These are phyloP conservation scores for Trichoderma erinaceum DNA, from an alignment of 495 filamentous ascomycete genomes.

Conservation along the genomic window DNA sequence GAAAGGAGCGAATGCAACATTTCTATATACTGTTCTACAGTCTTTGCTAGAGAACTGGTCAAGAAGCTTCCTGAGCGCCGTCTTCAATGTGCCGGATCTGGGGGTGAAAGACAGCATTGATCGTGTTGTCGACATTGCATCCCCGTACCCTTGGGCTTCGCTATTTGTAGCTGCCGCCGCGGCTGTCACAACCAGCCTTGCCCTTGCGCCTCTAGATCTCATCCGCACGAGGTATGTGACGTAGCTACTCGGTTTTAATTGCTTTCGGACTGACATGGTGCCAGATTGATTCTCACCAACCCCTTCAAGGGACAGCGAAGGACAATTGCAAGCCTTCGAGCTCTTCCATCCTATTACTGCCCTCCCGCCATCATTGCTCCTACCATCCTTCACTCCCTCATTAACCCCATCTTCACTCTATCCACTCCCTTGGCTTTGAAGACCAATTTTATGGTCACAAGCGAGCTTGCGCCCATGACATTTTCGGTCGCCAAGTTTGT, in stretches of 20 bases:
- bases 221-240: conserved; percentile 66
- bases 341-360: conserved; percentile 70
- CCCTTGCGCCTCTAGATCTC: conserved; percentile 82
- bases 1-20: conserved; percentile 90
- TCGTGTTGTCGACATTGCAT: conserved; percentile 52
- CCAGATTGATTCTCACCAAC: conserved; percentile 70
- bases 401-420: conserved; percentile 73
- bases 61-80: conserved; percentile 70
- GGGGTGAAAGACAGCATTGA: conserved; percentile 52
- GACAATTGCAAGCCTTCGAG: conserved; percentile 64
- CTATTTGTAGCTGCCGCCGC: conserved; percentile 78
- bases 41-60: conserved; percentile 84
- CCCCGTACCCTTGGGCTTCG: conserved; percentile 64
- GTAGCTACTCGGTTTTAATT: not conserved
- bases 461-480: conserved; percentile 67
- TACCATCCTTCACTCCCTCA: conserved; percentile 77
- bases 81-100: conserved; percentile 77
- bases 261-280: conserved; percentile 19
- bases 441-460: conserved; percentile 70
- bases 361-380: conserved; percentile 65
- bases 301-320: conserved; percentile 65
- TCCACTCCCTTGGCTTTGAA: conserved; percentile 77
- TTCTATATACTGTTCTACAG: conserved; percentile 77
- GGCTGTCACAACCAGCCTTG: conserved; percentile 67
- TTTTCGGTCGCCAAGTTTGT: conserved; percentile 76